Evolutionary conservation across 345 rosid genomes (phyloP), one percentile per base, ranked within the genome.

Genomic region (Heritiera littoralis): DNA sequence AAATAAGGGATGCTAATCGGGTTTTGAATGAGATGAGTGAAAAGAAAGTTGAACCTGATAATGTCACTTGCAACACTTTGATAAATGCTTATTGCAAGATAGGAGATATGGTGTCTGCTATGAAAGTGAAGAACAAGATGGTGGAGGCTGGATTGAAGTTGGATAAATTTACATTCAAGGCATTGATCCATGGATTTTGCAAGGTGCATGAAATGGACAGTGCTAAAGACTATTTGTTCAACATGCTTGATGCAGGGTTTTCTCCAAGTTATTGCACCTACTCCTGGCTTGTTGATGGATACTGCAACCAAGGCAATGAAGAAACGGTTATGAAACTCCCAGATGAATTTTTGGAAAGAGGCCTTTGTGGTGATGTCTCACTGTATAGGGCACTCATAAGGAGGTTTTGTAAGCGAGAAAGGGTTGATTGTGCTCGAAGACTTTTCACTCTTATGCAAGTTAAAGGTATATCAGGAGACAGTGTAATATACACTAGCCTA

Each of bases 41-140:
- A 45, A 90, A 79, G 84, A 89, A 79, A 51, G 75, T 95, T 45
- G 92, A 91, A 78, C 95, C 99, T 46, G 98, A 95, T 83, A 93
- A 88, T 78, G 77, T 92, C 55, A 95, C 99, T 0, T 95, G 97
- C 84, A 95, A 93, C 80, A 93, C 97, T 23, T 85, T 95, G 87
- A 91, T 92, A 61, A 95, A 93, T 70, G 98, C 97, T 10, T 93
- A 95, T 80, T 86, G 96, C 82, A 95, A 95, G 86, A 86, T 92
- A 51, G 91, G 93, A 66, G 98, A 95, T 76, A 85, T 88, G 90
- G 82, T 71, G 38, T 95, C 99, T 41, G 97, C 98, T 43, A 81
- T 93, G 86, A 95, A 89, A 84, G 93, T 93, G 82, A 92, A 90
- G 88, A 84, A 81, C 79, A 91, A 87, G 88, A 93, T 95, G 98